Evolutionary conservation across 2,329 filamentous ascomycete species (phyloP), one percentile per base, ranked within the genome.

Genomic region (Akanthomyces muscarius): DNA sequence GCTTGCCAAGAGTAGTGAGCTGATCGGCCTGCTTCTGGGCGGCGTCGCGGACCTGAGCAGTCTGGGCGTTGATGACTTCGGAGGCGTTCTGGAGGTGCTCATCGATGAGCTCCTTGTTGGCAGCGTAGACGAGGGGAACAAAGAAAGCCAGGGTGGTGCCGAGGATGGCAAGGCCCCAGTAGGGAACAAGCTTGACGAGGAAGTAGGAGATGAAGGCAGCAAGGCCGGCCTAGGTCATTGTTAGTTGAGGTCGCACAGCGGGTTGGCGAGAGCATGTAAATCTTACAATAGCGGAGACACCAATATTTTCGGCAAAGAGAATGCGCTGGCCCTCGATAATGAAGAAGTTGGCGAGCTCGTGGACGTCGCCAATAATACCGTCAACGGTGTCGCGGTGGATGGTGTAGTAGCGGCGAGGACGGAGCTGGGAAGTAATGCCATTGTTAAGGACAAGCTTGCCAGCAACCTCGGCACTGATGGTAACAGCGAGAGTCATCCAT

Each of bases 281-380:
- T 78, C 86, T 75, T 80, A 89, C 87, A 68, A 79, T 81, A 69
- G 77, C 75, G 25, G 87, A 89, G 62, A 80, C 82, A 66, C 77
- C 75, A 63, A 89, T 74, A 69, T 89, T 90, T 81, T 90, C 88
- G 50, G 82, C 87, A 67, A 86, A 90, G 63, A 89, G 71, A 67
- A 90, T 84, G 65, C 87, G 83, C 78, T 90, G 88, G 57, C 81
- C 78, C 78, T 90, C 88, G 63, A 90, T 88, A 65, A 89, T 80
- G 69, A 89, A 86, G 75, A 90, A 90, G 81, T 90, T 90, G 76
- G 87, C 74, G 64, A 90, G 81, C 75, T 89, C 87, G 70, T 89
- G 84, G 47, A 86, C 77, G 67, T 89, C 87, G 63, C 84, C 85
- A 68, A 88, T 83, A 66, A 87, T 68, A 63, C 76, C 73, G 69